Percentiles rank a stretch among this genome's conserved stretches.
These are phyloP conservation scores for Rhynchosporium agropyri DNA, from an alignment of 2,329 filamentous ascomycete genomes.

Conservation along the genomic window DNA sequence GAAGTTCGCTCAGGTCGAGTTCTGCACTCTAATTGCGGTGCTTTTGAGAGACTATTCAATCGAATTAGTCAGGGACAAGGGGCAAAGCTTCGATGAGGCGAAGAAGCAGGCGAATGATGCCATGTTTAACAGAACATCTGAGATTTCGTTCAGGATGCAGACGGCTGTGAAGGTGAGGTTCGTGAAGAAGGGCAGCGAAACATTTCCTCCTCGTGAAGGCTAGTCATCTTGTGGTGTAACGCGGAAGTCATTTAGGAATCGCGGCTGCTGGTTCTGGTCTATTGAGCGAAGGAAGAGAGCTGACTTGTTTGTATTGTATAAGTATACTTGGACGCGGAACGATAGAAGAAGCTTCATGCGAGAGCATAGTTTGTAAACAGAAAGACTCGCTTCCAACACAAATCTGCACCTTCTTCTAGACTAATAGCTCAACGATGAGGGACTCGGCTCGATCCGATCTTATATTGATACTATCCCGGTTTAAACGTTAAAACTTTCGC, in stretches of 20 bases:
- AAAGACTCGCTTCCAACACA: too few species aligned
- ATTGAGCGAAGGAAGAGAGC: too few species aligned
- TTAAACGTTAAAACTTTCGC: too few species aligned
- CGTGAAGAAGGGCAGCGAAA: conserved; percentile 30
- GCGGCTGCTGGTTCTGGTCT: background rate
- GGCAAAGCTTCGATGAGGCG: conserved; percentile 18
- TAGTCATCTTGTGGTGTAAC: too few species aligned
- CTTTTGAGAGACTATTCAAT: conserved; percentile 30
- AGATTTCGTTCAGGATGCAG: conserved; percentile 28
- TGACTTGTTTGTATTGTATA: too few species aligned
- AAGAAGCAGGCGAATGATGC: conserved; percentile 23
- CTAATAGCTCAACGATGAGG: too few species aligned
- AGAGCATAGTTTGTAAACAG: too few species aligned
- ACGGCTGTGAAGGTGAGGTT: conserved; percentile 31
- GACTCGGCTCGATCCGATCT: too few species aligned
- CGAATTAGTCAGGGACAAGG: conserved; percentile 31
- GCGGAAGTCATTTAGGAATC: background rate
- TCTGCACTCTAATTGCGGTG: conserved; percentile 38
- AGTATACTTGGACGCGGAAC: too few species aligned
- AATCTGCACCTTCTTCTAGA: too few species aligned
- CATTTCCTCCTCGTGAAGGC: conserved; percentile 22
- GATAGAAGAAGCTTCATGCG: too few species aligned
- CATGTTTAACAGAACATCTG: conserved; percentile 24
- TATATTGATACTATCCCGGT: too few species aligned
- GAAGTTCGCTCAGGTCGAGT: conserved; percentile 43